Base-by-base conservation (phyloP, 139 green algal genomes). In the Volvox reticuliferus region DNA sequence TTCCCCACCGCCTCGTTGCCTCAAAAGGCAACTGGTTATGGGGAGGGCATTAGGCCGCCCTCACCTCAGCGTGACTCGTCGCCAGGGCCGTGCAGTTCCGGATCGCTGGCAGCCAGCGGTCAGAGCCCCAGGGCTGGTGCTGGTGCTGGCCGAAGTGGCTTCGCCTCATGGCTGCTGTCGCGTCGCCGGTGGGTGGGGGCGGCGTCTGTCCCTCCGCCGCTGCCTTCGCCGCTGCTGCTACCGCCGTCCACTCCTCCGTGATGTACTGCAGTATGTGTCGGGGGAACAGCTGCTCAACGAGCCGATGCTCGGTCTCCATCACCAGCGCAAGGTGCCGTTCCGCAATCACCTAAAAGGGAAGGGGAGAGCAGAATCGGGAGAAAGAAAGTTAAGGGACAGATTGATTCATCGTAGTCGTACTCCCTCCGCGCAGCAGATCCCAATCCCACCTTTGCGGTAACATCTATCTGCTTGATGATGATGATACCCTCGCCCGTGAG, bases 291-390 rank as follows among this genome's bases (percentile, higher is more conserved):
- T 81, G 75, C 75, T 81, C 75, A 26, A 81, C n/a, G 30, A 81
- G 75, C n/a, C 75, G 75, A n/a, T 81, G 75, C 75, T 81, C 75
- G 75, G 75, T 81, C 75, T 81, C 75, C 75, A 81, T 81, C 28
- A 81, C 75, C n/a, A 81, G 28, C 75, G 75, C 75, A 21, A 81
- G 75, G n/a, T 81, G 75, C 75, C 75, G 75, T 33, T 81, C 75
- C 28, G 75, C 75, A 12, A 81, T 33, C 75, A 75, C 67, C 67
- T 75, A 28, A 75, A 32, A 28, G 22, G 22, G 67, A 32, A 28
- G 22, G 24, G 22, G 67, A 28, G 67, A 75, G 14, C 67, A 75
- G 3, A 28, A 32, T n/a, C n/a, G 12, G 22, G 12, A 6, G 67
- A 32, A 28, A 28, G 12, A 28, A 28, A 28, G 67, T 75, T 5